A percentile compares a stretch with the other conserved stretches of the same genome.
phyloP scores from a whole-genome alignment of 768 basidiomycete genomes.

The Panaeolus papilionaceus region DNA sequence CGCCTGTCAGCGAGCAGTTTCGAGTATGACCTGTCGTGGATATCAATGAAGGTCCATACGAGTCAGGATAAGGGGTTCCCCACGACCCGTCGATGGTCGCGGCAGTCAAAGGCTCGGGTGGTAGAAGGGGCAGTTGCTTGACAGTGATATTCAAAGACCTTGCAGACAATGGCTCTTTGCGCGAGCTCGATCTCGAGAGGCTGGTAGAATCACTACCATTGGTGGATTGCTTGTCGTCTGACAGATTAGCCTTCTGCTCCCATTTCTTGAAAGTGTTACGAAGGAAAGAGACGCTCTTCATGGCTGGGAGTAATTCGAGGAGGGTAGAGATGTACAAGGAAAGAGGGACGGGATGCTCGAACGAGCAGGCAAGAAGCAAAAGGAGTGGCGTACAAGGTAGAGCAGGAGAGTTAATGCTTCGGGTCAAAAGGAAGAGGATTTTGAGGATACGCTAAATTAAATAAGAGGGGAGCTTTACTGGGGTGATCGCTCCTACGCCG shows the following conservation, averaged over 20 bases:
- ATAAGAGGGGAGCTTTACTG: constrained; percentile 30
- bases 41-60: not conserved
- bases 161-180: constrained; percentile 17
- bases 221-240: constrained; percentile 21
- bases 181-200: constrained; percentile 21
- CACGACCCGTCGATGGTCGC: constrained; percentile 26
- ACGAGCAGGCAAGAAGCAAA: constrained; percentile 15
- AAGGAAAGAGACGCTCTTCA: constrained; percentile 48
- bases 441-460: constrained; percentile 30
- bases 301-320: constrained; percentile 25
- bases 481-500: constrained; percentile 29
- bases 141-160: constrained; percentile 26
- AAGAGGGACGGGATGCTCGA: constrained; percentile 17
- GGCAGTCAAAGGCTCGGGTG: constrained; percentile 16
- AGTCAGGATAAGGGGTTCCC: constrained; percentile 5
- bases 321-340: constrained; percentile 12
- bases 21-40: not conserved
- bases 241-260: constrained; percentile 32
- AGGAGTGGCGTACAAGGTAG: constrained; percentile 24
- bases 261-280: constrained; percentile 47
- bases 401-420: constrained; percentile 25
- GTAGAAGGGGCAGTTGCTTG: constrained; percentile 23
- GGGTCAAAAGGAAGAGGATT: constrained; percentile 24
- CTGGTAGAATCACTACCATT: constrained; percentile 17
- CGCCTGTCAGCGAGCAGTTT: not conserved